Evolutionary conservation across 192 early-diverging fungal genomes (phyloP).

Genomic region (Geranomyces variabilis): DNA sequence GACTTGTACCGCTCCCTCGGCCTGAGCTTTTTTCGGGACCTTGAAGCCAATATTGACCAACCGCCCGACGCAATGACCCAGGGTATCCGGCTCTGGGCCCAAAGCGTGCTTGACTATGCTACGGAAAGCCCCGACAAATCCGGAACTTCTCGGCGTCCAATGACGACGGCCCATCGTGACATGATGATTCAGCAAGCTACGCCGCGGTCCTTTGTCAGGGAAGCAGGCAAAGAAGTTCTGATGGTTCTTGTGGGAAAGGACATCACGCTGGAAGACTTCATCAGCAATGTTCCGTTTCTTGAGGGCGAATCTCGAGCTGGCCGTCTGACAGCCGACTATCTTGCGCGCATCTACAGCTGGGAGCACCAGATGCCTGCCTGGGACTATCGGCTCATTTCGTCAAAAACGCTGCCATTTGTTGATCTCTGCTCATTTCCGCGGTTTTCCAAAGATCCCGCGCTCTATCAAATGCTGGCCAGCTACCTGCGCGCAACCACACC

Average conservation of each 20-base stretch:
- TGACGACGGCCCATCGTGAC: not conserved
- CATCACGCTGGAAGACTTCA: constrained; percentile 15
- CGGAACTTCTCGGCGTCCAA: not conserved
- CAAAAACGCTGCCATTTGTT: constrained; percentile 10
- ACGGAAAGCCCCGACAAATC: not conserved
- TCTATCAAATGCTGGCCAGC: not conserved
- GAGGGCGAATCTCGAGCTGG: constrained; percentile 4
- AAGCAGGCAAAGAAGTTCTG: constrained; percentile 3
- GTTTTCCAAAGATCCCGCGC: not conserved
- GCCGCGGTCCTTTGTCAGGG: not conserved
- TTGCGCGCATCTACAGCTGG: not conserved
- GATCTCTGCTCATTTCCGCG: constrained; percentile 4
- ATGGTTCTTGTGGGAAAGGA: constrained; percentile 18
- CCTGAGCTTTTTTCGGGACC: too few species aligned
- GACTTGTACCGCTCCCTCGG: too few species aligned
- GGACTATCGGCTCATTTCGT: not conserved
- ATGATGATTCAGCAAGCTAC: constrained; percentile 5
- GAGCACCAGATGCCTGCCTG: not conserved
- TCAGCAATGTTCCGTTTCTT: constrained; percentile 1
- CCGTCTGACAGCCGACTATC: constrained; percentile 16
- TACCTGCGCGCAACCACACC: constrained; percentile 1
- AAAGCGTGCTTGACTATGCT: not conserved
- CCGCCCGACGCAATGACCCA: not conserved
- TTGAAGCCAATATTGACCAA: too few species aligned
- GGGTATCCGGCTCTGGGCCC: not conserved